Percentiles rank a stretch among this genome's conserved stretches.
Conservation (phyloP, 2,329 filamentous ascomycete species). For the Didymosphaeria variabile region DNA sequence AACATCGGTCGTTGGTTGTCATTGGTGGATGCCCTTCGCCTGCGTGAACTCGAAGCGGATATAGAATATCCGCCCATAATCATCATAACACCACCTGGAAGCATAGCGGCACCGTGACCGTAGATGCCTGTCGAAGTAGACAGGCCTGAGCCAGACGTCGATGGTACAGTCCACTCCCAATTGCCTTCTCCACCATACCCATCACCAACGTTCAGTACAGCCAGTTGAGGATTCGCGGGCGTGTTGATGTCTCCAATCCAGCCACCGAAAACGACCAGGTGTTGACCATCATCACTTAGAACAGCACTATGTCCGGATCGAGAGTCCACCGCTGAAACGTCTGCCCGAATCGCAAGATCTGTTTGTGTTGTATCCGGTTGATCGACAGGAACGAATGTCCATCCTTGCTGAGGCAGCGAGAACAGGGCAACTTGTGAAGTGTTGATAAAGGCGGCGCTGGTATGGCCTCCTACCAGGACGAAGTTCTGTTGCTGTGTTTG, state of each 20-base stretch:
- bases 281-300: slow-evolving; percentile 77
- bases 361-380: slow-evolving; percentile 57
- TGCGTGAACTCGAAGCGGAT: slow-evolving; percentile 44
- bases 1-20: slow-evolving; percentile 62
- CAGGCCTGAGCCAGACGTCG: slow-evolving; percentile 55
- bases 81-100: slow-evolving; percentile 70
- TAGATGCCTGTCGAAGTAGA: slow-evolving; percentile 61
- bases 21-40: slow-evolving; percentile 47
- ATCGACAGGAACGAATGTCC: slow-evolving; percentile 80
- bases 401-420: slow-evolving; percentile 84
- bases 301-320: slow-evolving; percentile 90
- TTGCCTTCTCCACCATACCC: slow-evolving; percentile 70
- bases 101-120: slow-evolving; percentile 69
- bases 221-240: slow-evolving; percentile 83
- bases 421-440: slow-evolving; percentile 92
- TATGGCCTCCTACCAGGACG: slow-evolving; percentile 86
- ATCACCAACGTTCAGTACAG: slow-evolving; percentile 76
- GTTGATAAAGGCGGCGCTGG: slow-evolving; percentile 84
- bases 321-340: slow-evolving; percentile 69
- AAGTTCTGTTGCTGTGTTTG: slow-evolving; percentile 79
- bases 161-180: slow-evolving; percentile 76
- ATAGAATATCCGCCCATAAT: slow-evolving; percentile 67
- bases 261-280: slow-evolving; percentile 83
- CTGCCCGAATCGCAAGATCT: slow-evolving; percentile 64
- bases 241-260: slow-evolving; percentile 87